Base-by-base conservation (phyloP, 139 green algal species). In the Chloropicon primus region DNA sequence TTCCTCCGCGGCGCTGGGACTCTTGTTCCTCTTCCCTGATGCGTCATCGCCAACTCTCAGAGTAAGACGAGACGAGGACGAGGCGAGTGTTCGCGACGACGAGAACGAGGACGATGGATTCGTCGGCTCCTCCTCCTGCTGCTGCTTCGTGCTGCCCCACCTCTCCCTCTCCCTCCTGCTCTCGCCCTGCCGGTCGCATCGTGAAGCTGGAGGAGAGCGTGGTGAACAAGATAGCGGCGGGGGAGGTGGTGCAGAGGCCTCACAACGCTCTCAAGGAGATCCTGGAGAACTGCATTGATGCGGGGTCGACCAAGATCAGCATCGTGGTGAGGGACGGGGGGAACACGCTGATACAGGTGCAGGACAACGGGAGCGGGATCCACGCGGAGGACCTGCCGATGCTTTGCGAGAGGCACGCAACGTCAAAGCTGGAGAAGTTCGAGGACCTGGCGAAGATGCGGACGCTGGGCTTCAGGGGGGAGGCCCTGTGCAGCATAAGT, bases 201-300 rank as follows among this genome's bases (percentile, higher is more conserved):
- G 72, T 62, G 21, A 79, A 78, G 21, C 86, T 98, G 2, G 82
- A 91, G 1, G 85, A 92, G 54, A 25, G 82, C 0, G 93, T 98
- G 24, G 92, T 99, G 0, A 96, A 97, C 77, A 86, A 89, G 3
- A 98, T 99, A 25, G 95, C 95, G 29, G 95, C 95, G 24, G 95
- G 95, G 0, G 95, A 99, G 82, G 88, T 96, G 0, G 87, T 97
- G 53, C 89, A 95, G 83, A 83, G 92, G 1, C 95, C 95, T 1
- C 81, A 86, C 0, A 93, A 82, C 3, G 95, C 95, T 0, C 74
- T 98, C 0, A 99, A 99, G 84, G 95, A 99, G 84, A 80, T 99
- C 83, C 71, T 99, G n/a, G 95, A 99, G 84, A 99, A 99, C 86
- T 91, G 83, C 53, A 53, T 98, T 0, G 95, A 99, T 28, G 27